A percentile compares a stretch with the other conserved stretches of the same genome.
Evolutionary conservation across 192 early-diverging fungal genomes (phyloP).

Genomic region (Backusella psychrophila): DNA sequence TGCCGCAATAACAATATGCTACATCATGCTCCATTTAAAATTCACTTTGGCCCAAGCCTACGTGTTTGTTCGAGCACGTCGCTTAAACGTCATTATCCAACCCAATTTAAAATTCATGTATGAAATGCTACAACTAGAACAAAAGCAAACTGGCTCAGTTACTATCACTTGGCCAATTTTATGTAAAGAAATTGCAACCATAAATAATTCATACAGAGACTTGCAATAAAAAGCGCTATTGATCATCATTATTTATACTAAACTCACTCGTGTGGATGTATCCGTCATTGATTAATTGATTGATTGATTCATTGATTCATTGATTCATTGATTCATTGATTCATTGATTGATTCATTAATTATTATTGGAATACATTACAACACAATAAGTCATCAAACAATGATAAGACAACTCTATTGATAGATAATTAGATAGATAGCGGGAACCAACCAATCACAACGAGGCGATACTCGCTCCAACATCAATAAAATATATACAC

Average conservation of each 20-base stretch:
- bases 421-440: too few relatives aligned
- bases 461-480: too few relatives aligned
- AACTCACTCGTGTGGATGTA: background rate
- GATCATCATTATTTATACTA: background rate
- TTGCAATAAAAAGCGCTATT: background rate
- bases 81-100: constrained; percentile 64
- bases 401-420: too few relatives aligned
- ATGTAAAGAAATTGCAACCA: constrained; percentile 47
- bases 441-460: too few relatives aligned
- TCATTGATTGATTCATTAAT: too few relatives aligned
- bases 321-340: too few relatives aligned
- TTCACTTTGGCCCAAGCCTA: constrained; percentile 53
- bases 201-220: constrained; percentile 35
- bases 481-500: too few relatives aligned
- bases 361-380: too few relatives aligned
- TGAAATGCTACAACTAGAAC: constrained; percentile 60
- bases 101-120: constrained; percentile 65
- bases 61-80: constrained; percentile 53
- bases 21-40: constrained; percentile 51
- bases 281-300: too few relatives aligned
- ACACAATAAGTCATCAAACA: too few relatives aligned
- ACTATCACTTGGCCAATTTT: constrained; percentile 48
- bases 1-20: constrained; percentile 57
- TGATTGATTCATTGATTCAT: too few relatives aligned
- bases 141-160: constrained; percentile 39